These are phyloP conservation scores for Cercophora scortea DNA, from an alignment of 495 filamentous ascomycete genomes.

Conservation along the genomic window DNA sequence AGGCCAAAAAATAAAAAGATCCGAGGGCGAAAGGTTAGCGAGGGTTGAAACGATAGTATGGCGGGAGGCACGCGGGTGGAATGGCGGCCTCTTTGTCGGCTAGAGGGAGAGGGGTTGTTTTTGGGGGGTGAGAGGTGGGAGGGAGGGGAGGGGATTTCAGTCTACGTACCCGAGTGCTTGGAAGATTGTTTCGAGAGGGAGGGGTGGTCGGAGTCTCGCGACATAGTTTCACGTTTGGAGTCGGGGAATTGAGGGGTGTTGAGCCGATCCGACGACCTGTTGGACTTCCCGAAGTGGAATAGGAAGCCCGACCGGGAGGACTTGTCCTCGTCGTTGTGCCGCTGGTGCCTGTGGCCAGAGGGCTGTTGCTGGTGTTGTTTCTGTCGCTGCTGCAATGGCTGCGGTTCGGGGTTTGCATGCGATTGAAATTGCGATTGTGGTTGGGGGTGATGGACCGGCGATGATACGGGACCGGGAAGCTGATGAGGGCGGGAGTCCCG, in stretches of 20 bases:
- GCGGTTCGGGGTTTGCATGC: constrained; percentile 2
- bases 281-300: constrained; percentile 36
- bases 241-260: constrained; percentile 27
- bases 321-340: constrained; percentile 23
- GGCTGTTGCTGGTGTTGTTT: background rate
- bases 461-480: constrained; percentile 14
- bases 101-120: too few relatives aligned
- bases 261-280: constrained; percentile 31
- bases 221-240: constrained; percentile 33
- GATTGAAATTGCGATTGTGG: background rate
- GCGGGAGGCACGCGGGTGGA: background rate
- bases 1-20: constrained; percentile 1
- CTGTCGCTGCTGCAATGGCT: constrained; percentile 7
- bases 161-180: constrained; percentile 38
- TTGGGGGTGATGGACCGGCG: constrained; percentile 7
- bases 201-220: constrained; percentile 33
- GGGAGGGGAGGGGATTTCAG: background rate
- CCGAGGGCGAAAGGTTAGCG: constrained; percentile 6
- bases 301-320: constrained; percentile 34
- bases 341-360: constrained; percentile 18
- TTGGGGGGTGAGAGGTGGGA: background rate
- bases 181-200: constrained; percentile 32
- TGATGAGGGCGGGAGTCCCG: constrained; percentile 5
- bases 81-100: too few relatives aligned
- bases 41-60: constrained; percentile 7